These are phyloP conservation scores for Penicillium salamii DNA, from an alignment of 495 filamentous ascomycete species.

Conservation along the genomic window DNA sequence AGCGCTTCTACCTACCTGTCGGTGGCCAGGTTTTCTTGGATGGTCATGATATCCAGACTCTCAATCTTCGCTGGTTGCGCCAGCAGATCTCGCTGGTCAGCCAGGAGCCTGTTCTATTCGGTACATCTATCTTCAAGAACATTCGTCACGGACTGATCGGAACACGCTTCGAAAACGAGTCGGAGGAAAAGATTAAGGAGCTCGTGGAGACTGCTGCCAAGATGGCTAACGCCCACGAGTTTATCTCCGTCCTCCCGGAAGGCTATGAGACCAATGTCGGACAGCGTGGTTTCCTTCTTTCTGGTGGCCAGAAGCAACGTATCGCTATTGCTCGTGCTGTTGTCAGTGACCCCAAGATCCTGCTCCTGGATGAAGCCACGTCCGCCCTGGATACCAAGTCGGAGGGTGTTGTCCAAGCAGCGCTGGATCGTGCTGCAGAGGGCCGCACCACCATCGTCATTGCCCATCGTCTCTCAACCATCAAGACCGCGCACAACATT, in stretches of 20 bases:
- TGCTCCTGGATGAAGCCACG: constrained; percentile 93
- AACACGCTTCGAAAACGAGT: constrained; percentile 66
- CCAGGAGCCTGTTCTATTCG: constrained; percentile 70
- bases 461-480: constrained; percentile 90
- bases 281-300: constrained; percentile 88
- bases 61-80: constrained; percentile 90
- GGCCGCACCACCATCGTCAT: constrained; percentile 97
- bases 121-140: constrained; percentile 81
- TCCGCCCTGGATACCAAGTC: constrained; percentile 93
- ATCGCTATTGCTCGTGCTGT: constrained; percentile 87
- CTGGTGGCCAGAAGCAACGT: constrained; percentile 94
- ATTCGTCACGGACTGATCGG: constrained; percentile 87
- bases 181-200: constrained; percentile 61
- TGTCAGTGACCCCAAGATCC: constrained; percentile 91
- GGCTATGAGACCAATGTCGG: constrained; percentile 93
- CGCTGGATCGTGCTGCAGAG: constrained; percentile 78
- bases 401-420: constrained; percentile 91
- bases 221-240: constrained; percentile 92
- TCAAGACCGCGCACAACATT: constrained; percentile 92
- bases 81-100: constrained; percentile 89
- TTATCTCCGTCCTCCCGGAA: constrained; percentile 79
- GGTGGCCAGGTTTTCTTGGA: constrained; percentile 77
- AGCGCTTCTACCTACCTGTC: constrained; percentile 90
- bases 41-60: constrained; percentile 71
- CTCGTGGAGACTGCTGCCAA: constrained; percentile 77